Base-by-base conservation (phyloP, 495 filamentous ascomycete species). In the Lophiostoma macrostomum region DNA sequence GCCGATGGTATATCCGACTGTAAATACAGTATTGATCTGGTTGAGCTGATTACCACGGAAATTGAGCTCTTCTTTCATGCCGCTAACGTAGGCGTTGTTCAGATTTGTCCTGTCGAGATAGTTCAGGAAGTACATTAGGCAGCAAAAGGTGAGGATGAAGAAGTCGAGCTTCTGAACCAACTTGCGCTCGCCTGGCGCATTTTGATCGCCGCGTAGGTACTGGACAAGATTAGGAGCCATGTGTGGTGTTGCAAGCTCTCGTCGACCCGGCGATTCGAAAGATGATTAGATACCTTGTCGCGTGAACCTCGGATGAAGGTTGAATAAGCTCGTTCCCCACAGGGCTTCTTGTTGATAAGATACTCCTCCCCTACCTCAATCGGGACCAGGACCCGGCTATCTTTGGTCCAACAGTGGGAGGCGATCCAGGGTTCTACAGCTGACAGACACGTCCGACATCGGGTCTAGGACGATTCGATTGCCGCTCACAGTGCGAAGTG, bases 101-200 rank as follows among this genome's bases (percentile, higher is more conserved):
- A 86, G 55, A 58, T 82, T 83, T 14, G 76, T 72, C 5, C 80
- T 74, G 63, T 84, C 82, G 25, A 84, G 71, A 16, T 68, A 69
- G 39, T 63, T 71, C 39, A 59, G 72, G 72, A 80, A 81, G 56
- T 81, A 83, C 61, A 74, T 78, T 42, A 83, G 64, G 57, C 79
- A 85, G 65, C 80, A 83, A 57, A 83, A 83, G 12, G 75, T 79
- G 24, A 85, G 64, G 61, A 83, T 85, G 71, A 85, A 82, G 58
- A 80, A 80, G 64, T 84, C 81, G 28, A 81, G 71, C 63, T 81
- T 81, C 30, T 65, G 69, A n/a, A 81, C 67, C 10, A 81, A 63
- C 46, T 66, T 70, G 30, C 64, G 60, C 58, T 80, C 76, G 14
- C 71, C 72, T 11, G 73, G 68, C 12, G 38, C 34, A 25, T 24